Evolutionary conservation across 768 basidiomycete species (phyloP), one percentile per base, ranked within the genome.

Genomic region (Lentinula guzmanii): DNA sequence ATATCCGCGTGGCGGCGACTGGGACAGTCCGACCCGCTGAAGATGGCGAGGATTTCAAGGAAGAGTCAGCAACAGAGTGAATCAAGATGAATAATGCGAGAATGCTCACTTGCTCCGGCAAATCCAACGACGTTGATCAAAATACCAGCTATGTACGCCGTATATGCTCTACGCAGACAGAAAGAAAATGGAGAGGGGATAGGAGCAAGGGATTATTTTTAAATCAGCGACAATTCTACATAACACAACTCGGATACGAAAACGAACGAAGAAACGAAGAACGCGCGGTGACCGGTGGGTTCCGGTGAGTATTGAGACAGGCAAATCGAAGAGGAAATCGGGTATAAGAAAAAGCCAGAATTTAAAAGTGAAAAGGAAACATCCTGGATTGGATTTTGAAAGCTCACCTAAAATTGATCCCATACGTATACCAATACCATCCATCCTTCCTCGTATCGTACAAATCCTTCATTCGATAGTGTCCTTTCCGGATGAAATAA

Each of bases 51-150:
- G 31, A 52, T 24, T 8, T 63, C 28, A 55, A 41, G 28, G 9
- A 9, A 31, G 37, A 51, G 57, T 52, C 42, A 34, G 34, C 55
- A 35, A 52, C 48, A 10, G 41, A 18, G 48, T 8, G 21, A 34
- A 45, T 46, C 4, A 13, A 39, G 9, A 39, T 4, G 37, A 8
- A 39, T 39, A 39, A 39, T 8, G 13, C 13, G 7, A 39, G 5
- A 34, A 35, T 24, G 77, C 83, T 63, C 67, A 82, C 86, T 86
- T 16, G 89, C 87, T 57, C 89, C 88, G 10, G 85, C 86, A 64
- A 93, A 93, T 6, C 90, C 91, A 42, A 90, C 86, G 13, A 90
- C 84, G 70, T 93, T 93, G 71, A 93, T 87, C 8, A 89, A 77
- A 64, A 94, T 90, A 16, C 92, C 90, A 39, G 85, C 68, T 59